phyloP scores from a whole-genome alignment of 805 yeast genomes.

The Lipomyces orientalis region DNA sequence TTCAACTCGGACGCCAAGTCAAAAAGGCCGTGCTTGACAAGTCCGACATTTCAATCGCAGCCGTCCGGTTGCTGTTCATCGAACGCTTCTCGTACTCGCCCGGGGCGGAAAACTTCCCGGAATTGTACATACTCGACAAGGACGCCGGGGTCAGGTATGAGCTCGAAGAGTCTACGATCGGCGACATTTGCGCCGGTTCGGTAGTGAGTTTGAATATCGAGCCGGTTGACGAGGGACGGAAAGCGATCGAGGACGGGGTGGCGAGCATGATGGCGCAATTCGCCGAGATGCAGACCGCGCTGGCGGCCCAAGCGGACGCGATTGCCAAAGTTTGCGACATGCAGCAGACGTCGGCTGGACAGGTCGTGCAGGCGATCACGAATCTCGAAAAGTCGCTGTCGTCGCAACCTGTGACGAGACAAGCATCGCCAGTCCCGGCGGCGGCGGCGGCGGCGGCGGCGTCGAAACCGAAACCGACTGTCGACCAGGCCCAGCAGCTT shows the following conservation, averaged over 20 bases:
- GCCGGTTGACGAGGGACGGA: slow-evolving; percentile 43
- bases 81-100: slow-evolving; percentile 89
- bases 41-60: slow-evolving; percentile 53
- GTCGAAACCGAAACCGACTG: slow-evolving; percentile 7
- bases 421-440: slow-evolving; percentile 19
- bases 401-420: slow-evolving; percentile 9
- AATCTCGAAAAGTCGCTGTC: slow-evolving; percentile 11
- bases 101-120: slow-evolving; percentile 72
- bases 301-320: slow-evolving; percentile 39
- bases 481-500: slow-evolving; percentile 15
- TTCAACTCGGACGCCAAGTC: slow-evolving; percentile 47
- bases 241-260: slow-evolving; percentile 43
- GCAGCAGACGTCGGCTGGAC: slow-evolving; percentile 24
- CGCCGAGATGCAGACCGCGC: slow-evolving; percentile 39
- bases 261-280: slow-evolving; percentile 37
- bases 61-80: slow-evolving; percentile 73
- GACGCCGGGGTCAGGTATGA: slow-evolving; percentile 70
- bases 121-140: slow-evolving; percentile 72
- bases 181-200: slow-evolving; percentile 64
- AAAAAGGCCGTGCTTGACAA: slow-evolving; percentile 39
- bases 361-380: slow-evolving; percentile 18
- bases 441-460: slow-evolving; percentile 3
- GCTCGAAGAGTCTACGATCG: slow-evolving; percentile 69
- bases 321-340: slow-evolving; percentile 37
- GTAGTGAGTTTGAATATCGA: slow-evolving; percentile 63